phyloP scores from a whole-genome alignment of 2,329 filamentous ascomycete genomes.

The Penicillium rolfsii region DNA sequence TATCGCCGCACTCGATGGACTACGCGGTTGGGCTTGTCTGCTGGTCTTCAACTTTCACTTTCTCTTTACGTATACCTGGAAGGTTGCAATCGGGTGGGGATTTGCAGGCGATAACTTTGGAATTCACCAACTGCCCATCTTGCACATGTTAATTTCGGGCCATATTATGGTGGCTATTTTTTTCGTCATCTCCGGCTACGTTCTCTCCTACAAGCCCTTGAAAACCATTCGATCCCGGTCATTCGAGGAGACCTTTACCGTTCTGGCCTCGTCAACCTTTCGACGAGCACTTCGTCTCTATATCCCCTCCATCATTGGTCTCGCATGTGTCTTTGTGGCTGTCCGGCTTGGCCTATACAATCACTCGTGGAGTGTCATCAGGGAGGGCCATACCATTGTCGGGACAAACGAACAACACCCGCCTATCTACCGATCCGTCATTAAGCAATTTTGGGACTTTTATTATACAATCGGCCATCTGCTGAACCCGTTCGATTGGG shows the following conservation, averaged over 20 bases:
- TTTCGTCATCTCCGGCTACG: slow-evolving; percentile 54
- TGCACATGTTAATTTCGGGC: slow-evolving; percentile 49
- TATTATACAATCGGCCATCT: slow-evolving; percentile 40
- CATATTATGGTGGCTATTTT: slow-evolving; percentile 55
- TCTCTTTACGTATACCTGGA: slow-evolving; percentile 50
- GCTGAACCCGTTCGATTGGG: slow-evolving; percentile 45
- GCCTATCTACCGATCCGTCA: slow-evolving; percentile 37
- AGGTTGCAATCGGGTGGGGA: slow-evolving; percentile 45
- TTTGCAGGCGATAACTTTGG: slow-evolving; percentile 47
- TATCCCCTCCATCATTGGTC: slow-evolving; percentile 46
- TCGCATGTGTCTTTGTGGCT: slow-evolving; percentile 47
- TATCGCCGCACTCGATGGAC: slow-evolving; percentile 47
- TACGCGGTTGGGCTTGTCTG: slow-evolving; percentile 50
- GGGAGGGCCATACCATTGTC: slow-evolving; percentile 42
- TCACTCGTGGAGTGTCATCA: slow-evolving; percentile 42
- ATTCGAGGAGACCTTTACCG: slow-evolving; percentile 46
- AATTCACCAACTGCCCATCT: slow-evolving; percentile 46
- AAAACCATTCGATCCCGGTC: slow-evolving; percentile 44
- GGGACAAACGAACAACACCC: slow-evolving; percentile 51
- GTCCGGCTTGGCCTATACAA: slow-evolving; percentile 48
- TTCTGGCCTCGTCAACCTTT: slow-evolving; percentile 49
- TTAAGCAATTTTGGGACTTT: slow-evolving; percentile 43
- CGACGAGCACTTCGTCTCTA: slow-evolving; percentile 49
- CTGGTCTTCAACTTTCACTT: slow-evolving; percentile 54
- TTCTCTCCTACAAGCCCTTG: slow-evolving; percentile 49